Percentiles rank a stretch among this genome's conserved stretches.
phyloP scores from a whole-genome alignment of 345 rosid species.

The Schrenkiella parvula region DNA sequence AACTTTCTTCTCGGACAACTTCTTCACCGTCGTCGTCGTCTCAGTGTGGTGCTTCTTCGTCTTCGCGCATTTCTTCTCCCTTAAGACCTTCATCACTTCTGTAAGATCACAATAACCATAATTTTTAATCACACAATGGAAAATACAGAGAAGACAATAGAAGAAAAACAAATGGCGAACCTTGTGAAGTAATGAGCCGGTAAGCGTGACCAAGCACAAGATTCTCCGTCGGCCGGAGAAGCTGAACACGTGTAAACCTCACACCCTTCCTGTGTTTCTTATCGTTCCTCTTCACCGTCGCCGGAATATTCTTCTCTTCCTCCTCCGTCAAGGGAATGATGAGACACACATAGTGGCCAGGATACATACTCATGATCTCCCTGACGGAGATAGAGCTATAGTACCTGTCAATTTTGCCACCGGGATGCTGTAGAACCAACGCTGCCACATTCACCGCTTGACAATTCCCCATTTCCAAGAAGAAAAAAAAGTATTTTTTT shows the following conservation, averaged over 20 bases:
- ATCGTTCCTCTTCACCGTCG: not conserved
- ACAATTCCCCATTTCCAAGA: slow-evolving; percentile 71
- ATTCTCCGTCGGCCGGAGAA: slow-evolving; percentile 73
- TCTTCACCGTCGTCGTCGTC: slow-evolving; percentile 26
- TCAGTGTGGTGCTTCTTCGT: slow-evolving; percentile 50
- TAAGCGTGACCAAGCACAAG: slow-evolving; percentile 93
- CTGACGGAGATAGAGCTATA: slow-evolving; percentile 59
- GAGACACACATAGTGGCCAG: slow-evolving; percentile 90
- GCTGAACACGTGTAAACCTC: slow-evolving; percentile 70
- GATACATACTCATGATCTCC: slow-evolving; percentile 70
- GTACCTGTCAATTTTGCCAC: slow-evolving; percentile 69
- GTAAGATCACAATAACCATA: not conserved
- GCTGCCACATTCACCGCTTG: slow-evolving; percentile 89
- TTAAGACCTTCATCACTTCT: slow-evolving; percentile 83
- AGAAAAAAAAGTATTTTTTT: not conserved
- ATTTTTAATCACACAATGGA: not conserved
- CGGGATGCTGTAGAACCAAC: slow-evolving; percentile 77
- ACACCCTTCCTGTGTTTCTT: slow-evolving; percentile 27
- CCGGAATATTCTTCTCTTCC: slow-evolving; percentile 27
- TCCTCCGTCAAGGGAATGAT: slow-evolving; percentile 67
- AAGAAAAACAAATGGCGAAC: slow-evolving; percentile 13
- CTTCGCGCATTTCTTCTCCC: slow-evolving; percentile 75
- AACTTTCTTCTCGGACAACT: slow-evolving; percentile 32
- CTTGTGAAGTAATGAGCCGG: slow-evolving; percentile 84
- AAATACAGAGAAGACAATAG: not conserved